Evolutionary conservation across 768 basidiomycete genomes (phyloP), one percentile per base, ranked within the genome.

Genomic region (Steccherinum ochraceum): DNA sequence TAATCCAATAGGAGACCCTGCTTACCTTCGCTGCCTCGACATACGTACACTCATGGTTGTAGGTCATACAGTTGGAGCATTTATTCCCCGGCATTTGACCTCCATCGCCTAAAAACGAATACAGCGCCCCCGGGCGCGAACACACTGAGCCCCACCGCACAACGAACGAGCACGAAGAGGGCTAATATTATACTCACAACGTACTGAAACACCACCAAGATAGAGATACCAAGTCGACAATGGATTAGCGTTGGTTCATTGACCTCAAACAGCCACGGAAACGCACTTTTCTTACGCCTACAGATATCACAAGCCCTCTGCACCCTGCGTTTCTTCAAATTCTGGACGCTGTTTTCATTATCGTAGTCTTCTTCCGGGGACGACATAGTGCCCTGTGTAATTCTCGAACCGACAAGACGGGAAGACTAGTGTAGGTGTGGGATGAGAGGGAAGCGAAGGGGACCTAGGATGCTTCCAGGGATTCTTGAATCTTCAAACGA

Each of bases 301-400:
- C 90, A 93, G 0, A 83, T 77, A 60, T 92, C 89, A 61, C 90
- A 93, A 5, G 89, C 89, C 24, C 89, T 69, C 65, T 88, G 85
- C 24, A 89, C 76, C 54, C 81, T 74, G 35, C 87, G 69, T 63
- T 86, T 88, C 72, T 90, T 89, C 18, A 66, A 64, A 18, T 68
- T 70, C 44, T 61, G 58, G 11, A 61, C 56, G 39, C 58, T 48
- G 42, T 53, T 57, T 0, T 80, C 78, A 5, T 81, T 79, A 60
- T 77, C 71, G 63, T 67, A 71, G 24, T 86, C 83, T 35, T 85
- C 83, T 61, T 84, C 84, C 51, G 76, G 75, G 26, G 84, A 85
- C 44, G 84, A 86, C 80, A 83, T 82, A 16, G n/a, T n/a, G n/a
- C n/a, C 51, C 40, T 21, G 26, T 40, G 35, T 11, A 39, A 39